A percentile compares a stretch with the other conserved stretches of the same genome.
Conservation (phyloP, 768 basidiomycete genomes). For the Trametopsis cervina region DNA sequence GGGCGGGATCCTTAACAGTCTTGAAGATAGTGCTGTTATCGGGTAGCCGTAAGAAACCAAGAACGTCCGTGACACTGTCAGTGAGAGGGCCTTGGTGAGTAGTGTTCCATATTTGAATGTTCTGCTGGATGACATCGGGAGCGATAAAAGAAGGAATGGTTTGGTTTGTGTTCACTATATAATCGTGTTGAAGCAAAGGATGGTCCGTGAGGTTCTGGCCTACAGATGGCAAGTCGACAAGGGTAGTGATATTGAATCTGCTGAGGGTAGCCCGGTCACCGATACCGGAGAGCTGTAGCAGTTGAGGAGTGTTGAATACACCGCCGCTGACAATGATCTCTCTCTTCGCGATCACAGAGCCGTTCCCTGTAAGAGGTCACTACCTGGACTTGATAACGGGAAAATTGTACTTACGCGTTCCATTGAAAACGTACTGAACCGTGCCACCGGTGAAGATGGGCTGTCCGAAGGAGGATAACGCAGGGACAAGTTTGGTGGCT, state of each 20-base stretch:
- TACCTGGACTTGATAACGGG: not conserved
- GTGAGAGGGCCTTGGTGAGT: not conserved
- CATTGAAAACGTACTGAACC: not conserved
- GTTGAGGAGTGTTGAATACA: constrained; percentile 23
- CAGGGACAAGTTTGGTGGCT: constrained; percentile 4
- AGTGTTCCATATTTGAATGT: not conserved
- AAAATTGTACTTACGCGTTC: not conserved
- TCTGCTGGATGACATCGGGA: not conserved
- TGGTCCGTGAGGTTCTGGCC: constrained; percentile 27
- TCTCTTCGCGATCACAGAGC: constrained; percentile 6
- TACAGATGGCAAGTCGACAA: constrained; percentile 24
- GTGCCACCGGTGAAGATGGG: not conserved
- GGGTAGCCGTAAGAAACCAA: constrained; percentile 3
- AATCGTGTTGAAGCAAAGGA: not conserved
- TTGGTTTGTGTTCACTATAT: constrained; percentile 11
- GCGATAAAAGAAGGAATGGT: not conserved
- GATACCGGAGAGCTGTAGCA: constrained; percentile 15
- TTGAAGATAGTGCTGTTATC: not conserved
- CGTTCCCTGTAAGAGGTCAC: not conserved
- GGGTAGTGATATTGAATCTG: constrained; percentile 15
- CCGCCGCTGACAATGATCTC: constrained; percentile 20
- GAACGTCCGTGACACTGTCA: not conserved
- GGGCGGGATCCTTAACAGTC: not conserved
- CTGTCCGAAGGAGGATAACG: not conserved
- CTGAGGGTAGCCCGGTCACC: constrained; percentile 1